Conservation (phyloP, 2,329 filamentous ascomycete genomes). For the Diaporthe vaccinii region DNA sequence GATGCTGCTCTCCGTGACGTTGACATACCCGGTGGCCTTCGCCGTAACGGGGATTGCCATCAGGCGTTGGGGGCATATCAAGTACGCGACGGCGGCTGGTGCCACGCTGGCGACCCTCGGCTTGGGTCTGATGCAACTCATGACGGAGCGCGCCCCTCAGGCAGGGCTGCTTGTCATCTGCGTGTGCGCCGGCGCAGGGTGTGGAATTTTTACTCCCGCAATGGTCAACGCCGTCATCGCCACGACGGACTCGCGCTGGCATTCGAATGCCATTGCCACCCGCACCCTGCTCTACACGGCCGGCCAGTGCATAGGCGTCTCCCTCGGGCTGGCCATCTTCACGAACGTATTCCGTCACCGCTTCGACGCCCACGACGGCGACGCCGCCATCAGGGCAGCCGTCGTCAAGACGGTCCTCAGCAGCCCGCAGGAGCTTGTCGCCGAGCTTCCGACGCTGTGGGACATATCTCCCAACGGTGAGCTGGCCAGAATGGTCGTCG, state of each 20-base stretch:
- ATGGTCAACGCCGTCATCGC: constrained; percentile 40
- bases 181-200: constrained; percentile 21
- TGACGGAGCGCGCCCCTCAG: constrained; percentile 4
- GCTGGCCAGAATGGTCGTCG: constrained; percentile 6
- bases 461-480: not conserved
- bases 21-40: constrained; percentile 23
- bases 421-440: constrained; percentile 33
- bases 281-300: constrained; percentile 36
- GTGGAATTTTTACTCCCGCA: constrained; percentile 36
- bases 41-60: constrained; percentile 33
- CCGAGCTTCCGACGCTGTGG: constrained; percentile 27
- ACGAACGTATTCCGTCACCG: constrained; percentile 23
- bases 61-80: constrained; percentile 23
- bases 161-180: constrained; percentile 23
- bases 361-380: not conserved
- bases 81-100: constrained; percentile 33
- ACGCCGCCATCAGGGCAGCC: not conserved
- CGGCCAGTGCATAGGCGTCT: constrained; percentile 38
- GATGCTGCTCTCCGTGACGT: constrained; percentile 35
- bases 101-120: constrained; percentile 6
- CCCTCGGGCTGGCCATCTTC: constrained; percentile 38
- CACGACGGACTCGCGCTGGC: constrained; percentile 33
- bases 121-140: constrained; percentile 35
- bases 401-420: not conserved
- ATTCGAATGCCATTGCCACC: constrained; percentile 37